Base-by-base conservation (phyloP, 2,329 filamentous ascomycete species). In the Fusarium papillatum region DNA sequence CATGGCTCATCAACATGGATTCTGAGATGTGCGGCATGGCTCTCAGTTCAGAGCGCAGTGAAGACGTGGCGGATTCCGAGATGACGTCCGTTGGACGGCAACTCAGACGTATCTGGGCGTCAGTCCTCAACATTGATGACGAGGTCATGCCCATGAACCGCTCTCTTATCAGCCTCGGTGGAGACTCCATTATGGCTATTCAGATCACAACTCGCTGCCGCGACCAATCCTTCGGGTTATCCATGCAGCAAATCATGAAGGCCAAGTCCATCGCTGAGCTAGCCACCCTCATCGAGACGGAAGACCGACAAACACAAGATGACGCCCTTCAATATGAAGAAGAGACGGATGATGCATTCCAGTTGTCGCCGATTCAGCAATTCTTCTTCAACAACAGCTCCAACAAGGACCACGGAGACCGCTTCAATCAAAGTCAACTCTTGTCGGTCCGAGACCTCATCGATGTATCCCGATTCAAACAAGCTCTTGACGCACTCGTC, bases 351-450 rank as follows among this genome's bases (percentile, higher is more conserved):
- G 3, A 24, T 1, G 4, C 46, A 29, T 88, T 87, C 65, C 77
- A 79, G 0, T 75, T 88, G 2, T 86, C 86, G 0, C 87, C 87
- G 0, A 84, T 88, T 26, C 87, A 88, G 67, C 79, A 82, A 22
- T 78, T 87, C 41, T 87, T 86, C 68, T 86, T 88, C 68, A 82
- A 62, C 50, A 75, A 73, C 50, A 76, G 74, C 43, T 66, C 7
- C 0, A 76, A 83, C 24, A 71, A 69, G 7, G 62, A 68, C 2
- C 41, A 48, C 2, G 83, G 82, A 5, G 78, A 84, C 22, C 84
- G 84, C 29, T 87, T 86, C 79, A 87, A 88, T 66, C 87, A 88
- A 69, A 87, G 84, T 13, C 86, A 86, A 50, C 81, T 84, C 1
- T 74, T 88, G 7, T 80, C 80, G 1, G 59, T 87, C 10, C 78